phyloP scores from a whole-genome alignment of 345 rosid species.

The Camelina hispida region DNA sequence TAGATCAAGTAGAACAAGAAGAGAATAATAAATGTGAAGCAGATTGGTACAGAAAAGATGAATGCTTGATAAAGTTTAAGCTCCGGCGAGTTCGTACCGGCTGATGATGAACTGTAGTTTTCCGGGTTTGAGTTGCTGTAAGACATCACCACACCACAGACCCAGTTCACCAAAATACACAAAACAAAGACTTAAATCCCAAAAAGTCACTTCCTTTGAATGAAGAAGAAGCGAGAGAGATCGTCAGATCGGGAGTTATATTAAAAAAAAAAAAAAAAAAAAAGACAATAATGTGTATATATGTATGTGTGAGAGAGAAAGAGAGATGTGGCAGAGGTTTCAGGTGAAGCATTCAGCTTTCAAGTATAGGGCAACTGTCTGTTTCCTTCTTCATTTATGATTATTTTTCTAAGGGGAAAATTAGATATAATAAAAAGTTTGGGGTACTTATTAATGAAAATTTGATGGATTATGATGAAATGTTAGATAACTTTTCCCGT shows the following conservation, averaged over 20 bases:
- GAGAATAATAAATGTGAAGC: conserved; percentile 75
- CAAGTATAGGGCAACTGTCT: conserved; percentile 34
- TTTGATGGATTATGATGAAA: no score
- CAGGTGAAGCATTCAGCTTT: conserved; percentile 37
- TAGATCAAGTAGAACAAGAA: conserved; percentile 79
- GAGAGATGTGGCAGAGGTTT: conserved; percentile 32
- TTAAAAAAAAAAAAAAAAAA: background rate
- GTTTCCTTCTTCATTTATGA: conserved; percentile 12
- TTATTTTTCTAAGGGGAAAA: background rate
- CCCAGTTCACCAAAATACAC: background rate
- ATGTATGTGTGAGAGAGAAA: background rate
- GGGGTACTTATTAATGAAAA: no score
- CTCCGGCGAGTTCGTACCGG: conserved; percentile 49
- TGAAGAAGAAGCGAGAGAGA: conserved; percentile 12
- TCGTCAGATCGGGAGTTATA: conserved; percentile 34
- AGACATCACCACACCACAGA: conserved; percentile 50
- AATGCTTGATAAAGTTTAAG: conserved; percentile 80
- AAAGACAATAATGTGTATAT: background rate
- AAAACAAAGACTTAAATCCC: background rate
- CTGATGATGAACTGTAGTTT: conserved; percentile 25
- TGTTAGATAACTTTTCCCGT: conserved; percentile 28
- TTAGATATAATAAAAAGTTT: conserved; percentile 26
- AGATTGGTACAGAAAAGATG: conserved; percentile 76
- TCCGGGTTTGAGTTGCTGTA: conserved; percentile 40
- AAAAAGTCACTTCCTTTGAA: conserved; percentile 15